Base-by-base conservation (phyloP, 441 rosid species). In the Populus trichocarpa region DNA sequence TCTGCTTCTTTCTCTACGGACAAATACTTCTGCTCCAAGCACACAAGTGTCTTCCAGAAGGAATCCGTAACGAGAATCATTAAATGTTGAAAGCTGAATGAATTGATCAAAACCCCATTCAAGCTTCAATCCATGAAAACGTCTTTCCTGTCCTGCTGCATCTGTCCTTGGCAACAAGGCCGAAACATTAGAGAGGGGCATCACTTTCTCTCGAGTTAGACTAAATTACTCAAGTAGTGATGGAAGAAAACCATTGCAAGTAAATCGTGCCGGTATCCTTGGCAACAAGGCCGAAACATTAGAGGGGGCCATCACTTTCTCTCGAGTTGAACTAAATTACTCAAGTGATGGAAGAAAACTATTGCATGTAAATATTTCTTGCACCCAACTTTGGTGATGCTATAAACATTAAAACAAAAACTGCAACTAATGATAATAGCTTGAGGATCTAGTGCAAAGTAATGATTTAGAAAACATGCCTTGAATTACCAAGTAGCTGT, bases 1-100 rank as follows among this genome's bases (percentile, higher is more conserved):
- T 3, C 79, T 78, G 77, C 83, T 81, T 67, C 77, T 88, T 84
- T 90, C 97, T 67, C 79, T 85, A 2, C 85, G 67, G n/a, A 90
- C 91, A 75, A 86, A 88, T 6, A 90, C 90, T 81, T 93, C 95
- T 32, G 86, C 92, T 36, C 97, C 97, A 68, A 93, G 75, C 75
- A 85, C 85, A 35, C 93, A 88, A 11, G 83, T 77, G 78, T 86
- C 89, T 8, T 82, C 83, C 33, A 85, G 25, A 5, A 85, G 77
- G 81, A 79, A 88, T 22, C 86, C 90, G 7, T 84, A 84, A 23
- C 66, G 76, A 26, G 66, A 65, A 74, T 86, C 85, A 5, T 35
- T 78, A 40, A 89, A 84, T 22, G 33, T 36, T 65, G 72, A 75
- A 38, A 82, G 42, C 5, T 75, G 78, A 50, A 81, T 69, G 46